These are phyloP conservation scores for Saksenaea oblongispora DNA, from an alignment of 371 early-diverging fungal species.

Conservation along the genomic window DNA sequence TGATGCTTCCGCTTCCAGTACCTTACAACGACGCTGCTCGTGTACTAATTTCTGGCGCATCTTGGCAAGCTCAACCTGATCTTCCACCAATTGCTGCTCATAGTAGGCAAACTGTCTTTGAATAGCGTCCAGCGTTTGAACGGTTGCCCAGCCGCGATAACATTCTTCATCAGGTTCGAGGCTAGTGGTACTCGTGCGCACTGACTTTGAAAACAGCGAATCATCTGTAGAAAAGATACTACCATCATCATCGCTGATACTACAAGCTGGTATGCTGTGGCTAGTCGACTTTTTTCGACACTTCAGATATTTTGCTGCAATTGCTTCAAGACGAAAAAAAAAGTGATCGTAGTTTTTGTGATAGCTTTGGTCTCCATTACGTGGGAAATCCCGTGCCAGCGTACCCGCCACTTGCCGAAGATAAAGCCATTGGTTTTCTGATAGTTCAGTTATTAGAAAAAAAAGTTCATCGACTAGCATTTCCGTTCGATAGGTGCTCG, in stretches of 20 bases:
- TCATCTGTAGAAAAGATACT: conserved; percentile 16
- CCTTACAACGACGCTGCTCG: neutral
- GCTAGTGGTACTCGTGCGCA: conserved; percentile 20
- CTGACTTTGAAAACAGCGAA: conserved; percentile 17
- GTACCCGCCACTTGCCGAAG: conserved; percentile 28
- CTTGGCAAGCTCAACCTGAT: neutral
- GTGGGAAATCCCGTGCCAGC: conserved; percentile 3
- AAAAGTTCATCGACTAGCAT: neutral
- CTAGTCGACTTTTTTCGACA: neutral
- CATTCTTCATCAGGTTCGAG: conserved; percentile 7
- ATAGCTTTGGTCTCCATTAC: neutral
- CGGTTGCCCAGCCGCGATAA: neutral
- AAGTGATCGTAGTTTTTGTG: neutral
- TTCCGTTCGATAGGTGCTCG: neutral
- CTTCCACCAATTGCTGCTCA: neutral
- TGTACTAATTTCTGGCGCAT: neutral
- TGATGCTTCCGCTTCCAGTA: neutral
- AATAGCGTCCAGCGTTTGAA: neutral
- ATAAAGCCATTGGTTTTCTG: conserved; percentile 7
- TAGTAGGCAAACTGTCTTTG: neutral
- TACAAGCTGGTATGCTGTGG: neutral
- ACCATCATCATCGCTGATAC: conserved; percentile 14
- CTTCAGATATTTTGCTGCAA: neutral
- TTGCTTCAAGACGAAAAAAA: neutral
- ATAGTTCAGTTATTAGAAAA: neutral